phyloP scores from a whole-genome alignment of 139 green algal species.

The Auxenochlorella pyrenoidosa region DNA sequence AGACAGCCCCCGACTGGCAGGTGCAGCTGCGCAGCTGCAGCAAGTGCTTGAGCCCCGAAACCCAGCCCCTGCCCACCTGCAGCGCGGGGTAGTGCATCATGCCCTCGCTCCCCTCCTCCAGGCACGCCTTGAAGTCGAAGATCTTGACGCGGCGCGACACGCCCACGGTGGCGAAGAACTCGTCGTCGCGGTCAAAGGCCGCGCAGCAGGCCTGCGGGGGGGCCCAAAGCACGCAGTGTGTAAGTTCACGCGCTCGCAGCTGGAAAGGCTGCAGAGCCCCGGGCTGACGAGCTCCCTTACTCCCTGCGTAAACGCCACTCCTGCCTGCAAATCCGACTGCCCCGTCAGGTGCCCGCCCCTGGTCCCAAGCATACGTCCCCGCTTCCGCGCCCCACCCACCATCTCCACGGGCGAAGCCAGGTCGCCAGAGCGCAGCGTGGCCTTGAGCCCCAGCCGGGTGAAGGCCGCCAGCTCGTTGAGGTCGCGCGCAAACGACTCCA shows the following conservation, averaged over 20 bases:
- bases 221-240: too few species aligned
- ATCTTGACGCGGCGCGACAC: constrained; percentile 79
- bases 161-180: constrained; percentile 91
- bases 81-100: constrained; percentile 70
- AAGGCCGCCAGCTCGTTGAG: constrained; percentile 58
- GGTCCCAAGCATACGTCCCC: too few species aligned
- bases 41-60: too few species aligned
- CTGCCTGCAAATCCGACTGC: too few species aligned
- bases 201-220: constrained; percentile 41
- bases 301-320: too few species aligned
- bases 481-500: constrained; percentile 62
- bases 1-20: too few species aligned
- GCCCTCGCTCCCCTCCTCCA: constrained; percentile 35
- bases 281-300: too few species aligned
- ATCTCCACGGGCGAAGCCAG: constrained; percentile 83
- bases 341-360: too few species aligned
- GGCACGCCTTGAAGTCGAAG: constrained; percentile 61
- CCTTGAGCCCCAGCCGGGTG: constrained; percentile 51
- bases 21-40: too few species aligned
- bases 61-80: constrained; percentile 52
- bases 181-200: constrained; percentile 88
- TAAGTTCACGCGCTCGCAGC: too few species aligned
- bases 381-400: constrained; percentile 1
- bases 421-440: constrained; percentile 60
- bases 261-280: neutral